phyloP scores from a whole-genome alignment of 371 early-diverging fungal genomes.

The Syncephalastrum racemosum region DNA sequence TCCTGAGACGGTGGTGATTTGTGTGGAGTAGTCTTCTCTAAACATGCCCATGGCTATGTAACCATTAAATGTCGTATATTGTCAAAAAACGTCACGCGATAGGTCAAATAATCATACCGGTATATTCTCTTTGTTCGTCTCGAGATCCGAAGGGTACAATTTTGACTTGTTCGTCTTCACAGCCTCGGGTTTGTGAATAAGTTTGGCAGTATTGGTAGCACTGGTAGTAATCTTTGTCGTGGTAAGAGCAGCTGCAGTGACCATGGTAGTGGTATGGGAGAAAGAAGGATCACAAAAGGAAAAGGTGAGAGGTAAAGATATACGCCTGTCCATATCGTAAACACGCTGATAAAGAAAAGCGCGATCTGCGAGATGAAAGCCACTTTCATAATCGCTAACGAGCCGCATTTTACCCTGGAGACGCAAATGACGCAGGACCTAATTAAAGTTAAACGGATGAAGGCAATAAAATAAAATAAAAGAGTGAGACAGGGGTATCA shows the following conservation, averaged over 20 bases:
- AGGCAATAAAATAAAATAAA: neutral
- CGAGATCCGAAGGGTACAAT: too few relatives aligned
- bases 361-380: slow-evolving; percentile 71
- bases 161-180: too few relatives aligned
- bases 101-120: slow-evolving; percentile 8
- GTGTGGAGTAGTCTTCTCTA: slow-evolving; percentile 1
- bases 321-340: slow-evolving; percentile 55
- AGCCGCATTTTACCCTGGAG: slow-evolving; percentile 37
- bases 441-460: slow-evolving; percentile 12
- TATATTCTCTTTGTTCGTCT: slow-evolving; percentile 20
- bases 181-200: too few relatives aligned
- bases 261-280: too few relatives aligned
- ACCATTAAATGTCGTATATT: neutral
- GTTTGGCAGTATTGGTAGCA: too few relatives aligned
- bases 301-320: too few relatives aligned
- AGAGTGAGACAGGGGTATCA: neutral
- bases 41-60: slow-evolving; percentile 11
- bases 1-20: too few relatives aligned
- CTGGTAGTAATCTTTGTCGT: too few relatives aligned
- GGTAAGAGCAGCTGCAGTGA: too few relatives aligned
- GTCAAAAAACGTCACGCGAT: neutral
- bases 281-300: too few relatives aligned
- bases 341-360: slow-evolving; percentile 86
- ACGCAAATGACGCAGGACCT: slow-evolving; percentile 22
- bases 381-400: slow-evolving; percentile 57